Base-by-base conservation (phyloP, 1,284 basidiomycete species). In the Albatrellus sp. region DNA sequence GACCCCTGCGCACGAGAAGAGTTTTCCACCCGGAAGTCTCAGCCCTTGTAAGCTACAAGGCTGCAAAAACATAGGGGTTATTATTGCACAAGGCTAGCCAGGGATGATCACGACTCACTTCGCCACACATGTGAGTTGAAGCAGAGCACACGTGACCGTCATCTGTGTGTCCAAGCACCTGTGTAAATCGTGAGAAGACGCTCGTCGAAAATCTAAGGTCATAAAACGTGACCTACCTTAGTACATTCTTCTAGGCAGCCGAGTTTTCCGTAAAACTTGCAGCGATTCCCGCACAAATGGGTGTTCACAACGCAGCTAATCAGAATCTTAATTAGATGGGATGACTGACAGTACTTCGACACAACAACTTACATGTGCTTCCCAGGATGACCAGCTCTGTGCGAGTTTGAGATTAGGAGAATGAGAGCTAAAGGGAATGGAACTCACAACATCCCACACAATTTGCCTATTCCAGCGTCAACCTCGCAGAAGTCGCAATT, bases 311-410 rank as follows among this genome's bases (percentile, higher is more conserved):
- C 57, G 49, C 76, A 78, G 45, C 75, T 77, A 19, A 12, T n/a
- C 3, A 5, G 29, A 2, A 3, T 0, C 40, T 5, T 14, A 40
- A 31, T 42, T 20, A 38, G 28, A 33, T 44, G 13, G 1, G 6
- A 29, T 10, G 12, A 13, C 9, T 7, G 12, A 5, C 4, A 19
- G 2, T 4, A 2, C 9, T 9, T 7, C 4, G 6, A 30, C 9
- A 10, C 0, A 2, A 29, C 28, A 28, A 50, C 50, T 14, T 36
- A 51, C 50, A 50, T 43, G 14, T 79, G 77, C 7, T 57, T 59
- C 13, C 73, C 72, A 8, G 65, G 55, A 47, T 80, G 77, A 0
- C 78, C 75, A 11, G 74, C 76, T 12, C 77, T 79, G 45, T 4
- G 20, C 46, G n/a, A 14, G 43, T 34, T 2, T 36, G 13, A 8